A percentile compares a stretch with the other conserved stretches of the same genome.
These are phyloP conservation scores for Neofusicoccum umdonicola DNA, from an alignment of 2,329 filamentous ascomycete species.

Conservation along the genomic window DNA sequence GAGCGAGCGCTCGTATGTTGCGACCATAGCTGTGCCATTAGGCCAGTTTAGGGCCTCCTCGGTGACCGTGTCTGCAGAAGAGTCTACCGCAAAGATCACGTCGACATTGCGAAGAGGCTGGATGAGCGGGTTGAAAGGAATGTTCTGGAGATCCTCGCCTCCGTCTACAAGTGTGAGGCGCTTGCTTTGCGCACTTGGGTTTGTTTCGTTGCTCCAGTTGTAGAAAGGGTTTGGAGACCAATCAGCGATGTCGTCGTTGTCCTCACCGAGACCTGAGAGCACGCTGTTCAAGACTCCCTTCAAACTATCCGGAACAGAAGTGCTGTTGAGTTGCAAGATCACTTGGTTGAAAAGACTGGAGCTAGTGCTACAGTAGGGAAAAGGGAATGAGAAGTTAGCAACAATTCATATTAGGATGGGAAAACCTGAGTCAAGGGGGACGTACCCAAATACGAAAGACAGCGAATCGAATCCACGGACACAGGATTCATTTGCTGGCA, in stretches of 20 bases:
- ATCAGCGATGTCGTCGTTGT: constrained; percentile 68
- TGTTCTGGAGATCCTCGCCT: constrained; percentile 74
- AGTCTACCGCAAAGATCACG: constrained; percentile 78
- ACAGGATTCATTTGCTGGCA: constrained; percentile 60
- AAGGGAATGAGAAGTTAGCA: too few relatives aligned
- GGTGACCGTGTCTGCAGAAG: constrained; percentile 65
- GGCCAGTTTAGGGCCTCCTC: constrained; percentile 59
- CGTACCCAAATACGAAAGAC: constrained; percentile 69
- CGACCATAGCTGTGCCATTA: constrained; percentile 71
- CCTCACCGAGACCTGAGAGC: constrained; percentile 55
- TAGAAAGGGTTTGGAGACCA: constrained; percentile 77
- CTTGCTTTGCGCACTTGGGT: constrained; percentile 53
- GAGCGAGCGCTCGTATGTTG: constrained; percentile 68
- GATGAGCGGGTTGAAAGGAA: constrained; percentile 74
- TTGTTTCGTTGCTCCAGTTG: constrained; percentile 59
- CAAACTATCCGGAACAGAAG: constrained; percentile 51
- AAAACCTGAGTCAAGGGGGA: too few relatives aligned
- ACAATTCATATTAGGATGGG: too few relatives aligned
- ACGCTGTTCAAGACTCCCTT: constrained; percentile 52
- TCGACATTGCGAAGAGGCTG: constrained; percentile 71
- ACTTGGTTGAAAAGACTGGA: constrained; percentile 81
- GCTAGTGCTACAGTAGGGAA: constrained; percentile 56
- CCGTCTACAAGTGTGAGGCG: constrained; percentile 74
- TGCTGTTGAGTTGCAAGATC: constrained; percentile 61
- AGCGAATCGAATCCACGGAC: constrained; percentile 78